Percentiles rank a stretch among this genome's conserved stretches.
Evolutionary conservation across 441 rosid species (phyloP).

Genomic region (Brassica hybrid): DNA sequence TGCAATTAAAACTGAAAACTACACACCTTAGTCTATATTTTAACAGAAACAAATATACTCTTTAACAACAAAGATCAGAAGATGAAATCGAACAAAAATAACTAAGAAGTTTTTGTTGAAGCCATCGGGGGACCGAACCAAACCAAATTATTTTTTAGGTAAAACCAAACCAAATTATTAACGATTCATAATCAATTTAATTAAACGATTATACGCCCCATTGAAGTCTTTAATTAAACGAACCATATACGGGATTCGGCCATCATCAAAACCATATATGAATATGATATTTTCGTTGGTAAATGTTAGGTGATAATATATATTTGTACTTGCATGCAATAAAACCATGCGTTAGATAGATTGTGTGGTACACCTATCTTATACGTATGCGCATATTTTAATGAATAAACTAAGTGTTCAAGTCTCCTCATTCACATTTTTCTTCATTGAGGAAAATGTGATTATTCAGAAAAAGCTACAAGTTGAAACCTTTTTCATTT

Average conservation of each 20-base stretch:
- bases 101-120: neutral
- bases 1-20: neutral
- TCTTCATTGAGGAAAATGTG: neutral
- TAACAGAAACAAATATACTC: neutral
- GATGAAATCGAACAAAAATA: neutral
- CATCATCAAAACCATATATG: neutral
- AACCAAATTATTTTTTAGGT: too few species aligned
- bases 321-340: neutral
- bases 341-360: neutral
- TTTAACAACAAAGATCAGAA: neutral
- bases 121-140: neutral
- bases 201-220: neutral
- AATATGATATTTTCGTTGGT: slow-evolving; percentile 8
- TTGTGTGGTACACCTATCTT: neutral
- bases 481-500: neutral
- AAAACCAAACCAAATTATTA: neutral
- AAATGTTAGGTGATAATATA: neutral
- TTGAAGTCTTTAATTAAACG: too few species aligned
- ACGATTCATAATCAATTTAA: neutral
- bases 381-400: neutral
- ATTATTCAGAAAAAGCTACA: neutral
- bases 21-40: neutral
- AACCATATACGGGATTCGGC: neutral
- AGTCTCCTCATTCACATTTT: neutral
- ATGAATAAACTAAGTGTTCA: neutral